Evolutionary conservation across 306 rosid species (phyloP), one percentile per base, ranked within the genome.

Genomic region (Sechiopsis laciniata): DNA sequence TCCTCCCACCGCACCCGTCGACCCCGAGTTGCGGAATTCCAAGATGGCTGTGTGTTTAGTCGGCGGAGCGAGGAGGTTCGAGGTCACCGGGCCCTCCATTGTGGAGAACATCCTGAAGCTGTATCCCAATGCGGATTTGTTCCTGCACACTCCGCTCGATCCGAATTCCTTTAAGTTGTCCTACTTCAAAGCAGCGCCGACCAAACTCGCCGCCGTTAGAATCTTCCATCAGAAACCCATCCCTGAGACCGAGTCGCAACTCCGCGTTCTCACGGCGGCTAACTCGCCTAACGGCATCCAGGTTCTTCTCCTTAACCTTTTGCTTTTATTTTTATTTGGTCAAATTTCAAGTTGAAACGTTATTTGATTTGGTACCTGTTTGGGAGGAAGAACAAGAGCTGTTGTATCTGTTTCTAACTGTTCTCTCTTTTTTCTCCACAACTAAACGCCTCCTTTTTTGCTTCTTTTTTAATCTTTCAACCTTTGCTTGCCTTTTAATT

Each of bases 61-160:
- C 0, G 98, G 98, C 6, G 98, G 98, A 48, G 98, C 98, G 7
- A 78, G 98, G 63, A 86, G 96, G 79, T 94, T 94, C 74, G 98
- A 94, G 79, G 86, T 94, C 24, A 88, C 96, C 0, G 98, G 98
- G 65, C 97, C 98, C 7, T 88, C 98, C 11, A 85, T 94, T 10
- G 8, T 86, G 7, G 80, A 90, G 26, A 87, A 74, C 70, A 78
- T 94, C 11, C 80, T 94, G 0, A 80, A 68, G 2, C 76, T 78
- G 74, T 90, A 94, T 60, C 97, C 95, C 7, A 94, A 90, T 80
- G 86, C 97, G 6, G 97, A 94, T 79, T 96, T 94, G 35, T 94
- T 90, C 55, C 22, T 94, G 64, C 83, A 87, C 76, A 80, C 87
- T 32, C 98, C 97, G 2, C 37, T 88, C 10, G 97, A 94, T 42